Conservation (phyloP, 2,329 filamentous ascomycete genomes). For the Fusarium tuaranense region DNA sequence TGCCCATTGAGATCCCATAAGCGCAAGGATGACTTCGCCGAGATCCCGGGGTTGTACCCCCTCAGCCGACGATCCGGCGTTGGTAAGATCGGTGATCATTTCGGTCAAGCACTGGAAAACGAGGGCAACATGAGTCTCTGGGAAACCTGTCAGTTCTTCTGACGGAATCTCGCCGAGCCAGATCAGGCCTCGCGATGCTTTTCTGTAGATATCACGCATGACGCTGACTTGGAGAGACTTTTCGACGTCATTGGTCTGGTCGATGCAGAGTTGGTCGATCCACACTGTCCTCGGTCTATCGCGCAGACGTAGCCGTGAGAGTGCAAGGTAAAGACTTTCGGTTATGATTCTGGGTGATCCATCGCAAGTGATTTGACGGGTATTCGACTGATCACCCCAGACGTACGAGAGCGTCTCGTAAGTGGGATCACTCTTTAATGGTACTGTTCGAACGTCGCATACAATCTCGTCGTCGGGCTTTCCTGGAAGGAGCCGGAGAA, state of each 20-base stretch:
- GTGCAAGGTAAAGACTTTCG: slow-evolving; percentile 4
- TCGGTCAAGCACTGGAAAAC: neutral
- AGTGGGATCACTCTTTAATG: neutral
- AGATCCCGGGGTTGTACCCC: neutral
- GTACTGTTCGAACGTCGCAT: neutral
- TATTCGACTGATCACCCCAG: slow-evolving; percentile 9
- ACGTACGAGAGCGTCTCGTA: slow-evolving; percentile 21
- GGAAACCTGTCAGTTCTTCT: neutral
- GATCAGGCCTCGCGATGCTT: slow-evolving; percentile 3
- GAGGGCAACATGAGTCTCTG: neutral
- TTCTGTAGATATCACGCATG: slow-evolving; percentile 19
- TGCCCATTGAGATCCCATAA: neutral
- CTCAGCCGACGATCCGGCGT: neutral
- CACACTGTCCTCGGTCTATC: slow-evolving; percentile 4
- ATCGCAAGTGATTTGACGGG: neutral
- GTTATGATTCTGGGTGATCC: neutral
- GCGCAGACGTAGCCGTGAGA: neutral
- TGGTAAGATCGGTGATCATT: neutral
- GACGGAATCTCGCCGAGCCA: slow-evolving; percentile 13
- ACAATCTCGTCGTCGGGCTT: neutral
- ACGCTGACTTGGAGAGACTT: slow-evolving; percentile 10
- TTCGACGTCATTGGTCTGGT: slow-evolving; percentile 14
- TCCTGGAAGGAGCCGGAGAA: neutral
- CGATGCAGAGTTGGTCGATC: slow-evolving; percentile 21
- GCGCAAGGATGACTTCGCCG: neutral